Evolutionary conservation across 2,329 filamentous ascomycete species (phyloP), one percentile per base, ranked within the genome.

Genomic region (Aspergillus oerlinghausenensis): DNA sequence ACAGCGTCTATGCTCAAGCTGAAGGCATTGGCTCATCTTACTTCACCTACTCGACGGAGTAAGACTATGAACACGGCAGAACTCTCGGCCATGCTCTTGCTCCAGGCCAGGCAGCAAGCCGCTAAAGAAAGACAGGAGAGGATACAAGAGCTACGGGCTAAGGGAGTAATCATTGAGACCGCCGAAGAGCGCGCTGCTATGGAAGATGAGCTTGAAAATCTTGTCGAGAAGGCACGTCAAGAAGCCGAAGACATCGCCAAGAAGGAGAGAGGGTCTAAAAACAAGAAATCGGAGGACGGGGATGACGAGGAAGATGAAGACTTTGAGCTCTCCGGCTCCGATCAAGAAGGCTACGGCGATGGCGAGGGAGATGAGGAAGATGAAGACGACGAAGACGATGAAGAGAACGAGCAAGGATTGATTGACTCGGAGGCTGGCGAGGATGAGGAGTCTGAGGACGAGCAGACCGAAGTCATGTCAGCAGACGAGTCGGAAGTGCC

Each of bases 111-210:
- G 48, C 82, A 88, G 58, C 94, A 99, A 73, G 92, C 92, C 48
- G 85, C 85, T 58, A 75, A 83, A 45, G 91, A 94, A 70, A 86
- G 90, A 53, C 84, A 90, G 58, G 87, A 90, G 63, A 88, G 88
- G 55, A 82, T 97, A 21, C 85, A 90, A 55, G 82, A 87, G 63
- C 81, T 99, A 43, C 86, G 84, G 66, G 87, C 88, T 10, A 91
- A 89, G 73, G 94, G 94, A 7, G 82, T 97, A 26, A 78, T 88
- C 25, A 80, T 97, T 19, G 88, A 92, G 71, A 96, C 90, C 0
- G 85, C 87, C 2, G 93, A 97, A 73, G 92, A 99, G 71, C 85
- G 90, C 21, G 89, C 92, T 68, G 84, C 85, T 35, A 88, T 96
- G 70, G 85, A 91, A 72, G 86, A 89, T 56, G 86, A 92, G 57